phyloP scores from a whole-genome alignment of 139 green algal genomes.

The Trebouxia sp. region DNA sequence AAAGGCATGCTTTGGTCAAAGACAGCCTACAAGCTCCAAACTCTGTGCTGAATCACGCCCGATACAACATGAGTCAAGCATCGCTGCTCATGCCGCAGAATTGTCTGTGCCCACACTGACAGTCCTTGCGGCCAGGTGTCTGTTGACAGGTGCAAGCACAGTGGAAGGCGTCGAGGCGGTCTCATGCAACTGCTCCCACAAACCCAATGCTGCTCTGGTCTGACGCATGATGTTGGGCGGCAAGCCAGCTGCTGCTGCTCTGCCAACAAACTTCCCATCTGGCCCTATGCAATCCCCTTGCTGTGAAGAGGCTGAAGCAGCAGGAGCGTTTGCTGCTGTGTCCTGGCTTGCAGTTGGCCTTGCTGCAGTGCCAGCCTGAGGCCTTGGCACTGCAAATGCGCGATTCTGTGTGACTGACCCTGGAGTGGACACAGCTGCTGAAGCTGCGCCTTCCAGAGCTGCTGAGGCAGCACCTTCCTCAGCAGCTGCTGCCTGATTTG shows the following conservation, averaged over 20 bases:
- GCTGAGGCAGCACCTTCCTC: too few species aligned
- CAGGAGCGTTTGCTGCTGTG: background rate
- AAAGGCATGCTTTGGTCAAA: too few species aligned
- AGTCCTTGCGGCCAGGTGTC: background rate
- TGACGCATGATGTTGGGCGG: conserved; percentile 34
- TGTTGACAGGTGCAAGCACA: conserved; percentile 43
- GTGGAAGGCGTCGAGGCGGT: conserved; percentile 73
- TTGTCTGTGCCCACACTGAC: conserved; percentile 31
- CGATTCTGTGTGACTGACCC: too few species aligned
- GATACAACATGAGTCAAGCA: background rate
- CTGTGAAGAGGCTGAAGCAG: conserved; percentile 6
- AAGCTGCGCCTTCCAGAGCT: too few species aligned
- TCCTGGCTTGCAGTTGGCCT: background rate
- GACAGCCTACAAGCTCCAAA: too few species aligned
- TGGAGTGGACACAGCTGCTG: too few species aligned
- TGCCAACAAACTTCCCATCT: conserved; percentile 19
- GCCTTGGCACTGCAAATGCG: too few species aligned
- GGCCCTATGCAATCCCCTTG: background rate
- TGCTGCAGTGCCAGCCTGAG: background rate
- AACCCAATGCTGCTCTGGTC: conserved; percentile 50
- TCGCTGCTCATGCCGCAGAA: conserved; percentile 25
- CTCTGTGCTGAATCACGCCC: background rate
- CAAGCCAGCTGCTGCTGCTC: background rate
- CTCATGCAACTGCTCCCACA: conserved; percentile 70
- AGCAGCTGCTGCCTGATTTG: too few species aligned